These are phyloP conservation scores for Malus sieversii DNA, from an alignment of 306 rosid species.

Conservation along the genomic window DNA sequence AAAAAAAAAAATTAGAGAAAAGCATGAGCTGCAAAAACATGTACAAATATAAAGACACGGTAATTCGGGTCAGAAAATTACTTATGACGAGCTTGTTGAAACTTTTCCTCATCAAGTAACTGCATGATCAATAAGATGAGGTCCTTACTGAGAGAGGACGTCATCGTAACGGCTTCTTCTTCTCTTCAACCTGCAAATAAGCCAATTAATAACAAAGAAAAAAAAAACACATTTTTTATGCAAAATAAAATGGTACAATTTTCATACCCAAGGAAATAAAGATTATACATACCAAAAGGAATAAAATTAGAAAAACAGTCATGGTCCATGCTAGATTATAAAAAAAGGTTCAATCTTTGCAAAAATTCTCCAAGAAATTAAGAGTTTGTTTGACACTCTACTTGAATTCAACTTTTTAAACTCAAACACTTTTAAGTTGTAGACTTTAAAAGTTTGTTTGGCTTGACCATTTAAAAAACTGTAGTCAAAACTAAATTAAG, in stretches of 20 bases:
- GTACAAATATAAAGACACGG: not conserved
- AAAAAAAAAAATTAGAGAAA: not conserved
- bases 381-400: too few species aligned
- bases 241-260: not conserved
- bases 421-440: too few species aligned
- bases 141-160: slow-evolving; percentile 73
- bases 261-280: not conserved
- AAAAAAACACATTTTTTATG: not conserved
- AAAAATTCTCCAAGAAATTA: not conserved
- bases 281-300: not conserved
- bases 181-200: slow-evolving; percentile 13
- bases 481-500: too few species aligned
- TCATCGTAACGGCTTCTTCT: slow-evolving; percentile 13
- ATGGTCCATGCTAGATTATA: not conserved
- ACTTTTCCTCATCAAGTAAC: slow-evolving; percentile 88
- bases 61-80: slow-evolving; percentile 24
- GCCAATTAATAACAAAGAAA: not conserved
- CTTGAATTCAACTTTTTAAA: too few species aligned
- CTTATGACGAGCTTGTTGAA: slow-evolving; percentile 81
- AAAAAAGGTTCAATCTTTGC: not conserved
- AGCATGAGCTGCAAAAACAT: not conserved
- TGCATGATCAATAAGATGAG: slow-evolving; percentile 85
- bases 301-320: not conserved
- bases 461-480: too few species aligned
- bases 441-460: too few species aligned